These are phyloP conservation scores for Wolfiporia cocos DNA, from an alignment of 1,284 basidiomycete species.

Conservation along the genomic window DNA sequence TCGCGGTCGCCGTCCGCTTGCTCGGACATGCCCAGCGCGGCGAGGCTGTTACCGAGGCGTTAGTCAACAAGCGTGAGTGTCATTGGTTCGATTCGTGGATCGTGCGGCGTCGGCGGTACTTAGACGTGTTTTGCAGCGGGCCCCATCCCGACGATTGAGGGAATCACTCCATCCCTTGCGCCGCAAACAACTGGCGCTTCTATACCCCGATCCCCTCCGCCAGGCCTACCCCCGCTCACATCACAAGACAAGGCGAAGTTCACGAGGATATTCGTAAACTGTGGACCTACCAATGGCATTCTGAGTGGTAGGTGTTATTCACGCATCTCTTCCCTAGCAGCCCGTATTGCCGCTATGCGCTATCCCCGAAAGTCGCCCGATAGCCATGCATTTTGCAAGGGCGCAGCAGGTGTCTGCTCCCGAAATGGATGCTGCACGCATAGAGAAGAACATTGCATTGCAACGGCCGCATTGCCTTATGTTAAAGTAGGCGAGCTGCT, in stretches of 20 bases:
- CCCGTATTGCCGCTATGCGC: no score
- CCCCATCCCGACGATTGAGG: conserved; percentile 77
- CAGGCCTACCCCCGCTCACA: conserved; percentile 60
- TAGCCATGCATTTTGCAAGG: no score
- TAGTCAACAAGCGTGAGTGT: conserved; percentile 61
- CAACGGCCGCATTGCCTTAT: no score
- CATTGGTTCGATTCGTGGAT: conserved; percentile 11
- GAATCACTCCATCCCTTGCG: conserved; percentile 43
- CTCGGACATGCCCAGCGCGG: conserved; percentile 94
- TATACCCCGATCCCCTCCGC: conserved; percentile 56
- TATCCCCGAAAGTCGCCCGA: no score
- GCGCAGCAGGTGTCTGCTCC: no score
- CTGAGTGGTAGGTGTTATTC: conserved; percentile 51
- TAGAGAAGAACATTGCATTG: no score
- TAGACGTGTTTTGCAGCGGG: conserved; percentile 49
- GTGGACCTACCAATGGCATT: conserved; percentile 72
- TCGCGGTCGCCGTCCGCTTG: conserved; percentile 81
- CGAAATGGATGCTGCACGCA: no score
- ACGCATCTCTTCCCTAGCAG: no score
- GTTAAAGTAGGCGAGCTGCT: no score
- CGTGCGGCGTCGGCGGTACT: conserved; percentile 11
- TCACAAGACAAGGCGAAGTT: conserved; percentile 83
- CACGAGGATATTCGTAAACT: conserved; percentile 68
- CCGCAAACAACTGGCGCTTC: conserved; percentile 49
- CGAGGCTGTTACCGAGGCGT: conserved; percentile 55